Base-by-base conservation (phyloP, 225 moss, liverwort and hornwort species). In the Pseudisothecium myosuroides region DNA sequence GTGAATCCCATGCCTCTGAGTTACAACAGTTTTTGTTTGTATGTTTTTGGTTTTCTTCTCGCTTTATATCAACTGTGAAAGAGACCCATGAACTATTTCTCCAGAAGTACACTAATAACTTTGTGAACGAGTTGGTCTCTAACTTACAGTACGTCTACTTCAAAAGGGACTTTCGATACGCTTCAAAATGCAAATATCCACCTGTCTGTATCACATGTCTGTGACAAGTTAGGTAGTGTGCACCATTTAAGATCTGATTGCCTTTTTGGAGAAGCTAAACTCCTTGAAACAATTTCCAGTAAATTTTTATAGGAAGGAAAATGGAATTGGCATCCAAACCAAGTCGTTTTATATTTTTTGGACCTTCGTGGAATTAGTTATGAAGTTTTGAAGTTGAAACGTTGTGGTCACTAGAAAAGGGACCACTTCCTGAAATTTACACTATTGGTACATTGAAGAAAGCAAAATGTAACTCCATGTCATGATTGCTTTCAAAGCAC, bases 351-450 rank as follows among this genome's bases (percentile, higher is more conserved):
- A 17, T 45, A 10, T 17, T 45, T 45, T 45, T 28, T 10, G 27
- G 16, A 28, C 29, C 3, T 72, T 45, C 2, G 5, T 5, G 10
- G 27, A 72, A 43, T 28, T 10, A 72, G 26, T 43, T 17, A 26
- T 3, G 7, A 72, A n/a, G 23, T 39, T n/a, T 39, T 27, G 41
- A 41, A 41, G 15, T 13, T n/a, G n/a, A 22, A 17, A 27, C 2
- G 3, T 3, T 16, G 0, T 15, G 5, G 43, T 43, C 16, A 27
- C 3, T 16, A 16, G n/a, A n/a, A 55, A 1, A 16, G 27, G 0
- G 0, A 43, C 14, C 3, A 26, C 41, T 14, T 41, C 14, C 0
- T 16, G 0, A 72, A 72, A 45, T 72, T 9, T 72, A 28, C 5
- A 43, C 8, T 6, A 10, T 43, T 28, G 72, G 3, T 27, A 73